phyloP scores from a whole-genome alignment of 805 yeast genomes.

The Yamadazyma sp. region DNA sequence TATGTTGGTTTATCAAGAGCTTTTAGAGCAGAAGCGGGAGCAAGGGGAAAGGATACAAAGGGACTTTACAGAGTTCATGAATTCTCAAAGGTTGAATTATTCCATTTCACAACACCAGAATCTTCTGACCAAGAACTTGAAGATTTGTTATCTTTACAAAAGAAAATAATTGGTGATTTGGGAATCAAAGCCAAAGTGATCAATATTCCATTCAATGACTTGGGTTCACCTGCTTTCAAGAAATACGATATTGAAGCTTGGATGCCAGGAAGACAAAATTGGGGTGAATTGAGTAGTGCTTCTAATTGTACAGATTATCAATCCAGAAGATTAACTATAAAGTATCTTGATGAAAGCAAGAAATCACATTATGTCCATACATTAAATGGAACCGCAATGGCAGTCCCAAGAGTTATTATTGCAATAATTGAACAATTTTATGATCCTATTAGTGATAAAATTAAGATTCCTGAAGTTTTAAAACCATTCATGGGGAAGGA shows the following conservation, averaged over 20 bases:
- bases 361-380: constrained; percentile 66
- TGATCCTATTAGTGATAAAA: constrained; percentile 50
- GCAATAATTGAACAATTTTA: constrained; percentile 88
- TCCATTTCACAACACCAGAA: constrained; percentile 60
- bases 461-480: constrained; percentile 66
- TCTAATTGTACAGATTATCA: constrained; percentile 94
- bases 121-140: constrained; percentile 53
- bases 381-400: constrained; percentile 92
- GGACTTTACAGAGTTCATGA: constrained; percentile 96
- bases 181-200: constrained; percentile 81
- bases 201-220: constrained; percentile 84
- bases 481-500: constrained; percentile 66
- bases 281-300: constrained; percentile 92
- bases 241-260: constrained; percentile 94
- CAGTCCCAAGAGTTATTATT: constrained; percentile 85
- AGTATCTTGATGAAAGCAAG: constrained; percentile 36
- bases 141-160: constrained; percentile 61
- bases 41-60: constrained; percentile 87
- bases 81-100: constrained; percentile 91
- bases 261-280: constrained; percentile 94
- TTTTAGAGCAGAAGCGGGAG: constrained; percentile 96
- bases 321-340: constrained; percentile 75
- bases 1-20: constrained; percentile 82
- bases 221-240: constrained; percentile 90
- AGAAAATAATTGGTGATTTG: constrained; percentile 55